Evolutionary conservation across 2,329 filamentous ascomycete species (phyloP).

Genomic region (Orbilia brochopaga): DNA sequence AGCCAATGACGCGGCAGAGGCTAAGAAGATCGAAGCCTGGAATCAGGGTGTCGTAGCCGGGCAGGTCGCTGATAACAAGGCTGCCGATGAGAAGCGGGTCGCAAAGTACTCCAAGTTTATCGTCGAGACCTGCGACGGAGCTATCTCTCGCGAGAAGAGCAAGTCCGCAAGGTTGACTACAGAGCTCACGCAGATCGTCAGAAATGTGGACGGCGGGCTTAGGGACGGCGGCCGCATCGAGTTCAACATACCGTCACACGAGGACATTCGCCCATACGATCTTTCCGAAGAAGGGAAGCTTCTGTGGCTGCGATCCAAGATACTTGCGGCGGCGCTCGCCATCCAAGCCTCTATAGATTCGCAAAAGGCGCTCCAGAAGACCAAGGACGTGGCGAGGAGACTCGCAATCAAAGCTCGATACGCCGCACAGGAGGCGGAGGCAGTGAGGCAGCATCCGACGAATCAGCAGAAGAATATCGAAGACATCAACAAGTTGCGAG

Average conservation of each 20-base stretch:
- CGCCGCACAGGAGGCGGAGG: constrained; percentile 43
- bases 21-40: constrained; percentile 49
- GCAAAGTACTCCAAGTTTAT: constrained; percentile 45
- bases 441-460: constrained; percentile 35
- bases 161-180: constrained; percentile 24
- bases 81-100: constrained; percentile 39
- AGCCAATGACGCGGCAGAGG: constrained; percentile 42
- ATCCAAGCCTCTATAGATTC: constrained; percentile 46
- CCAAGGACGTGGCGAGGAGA: constrained; percentile 37
- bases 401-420: constrained; percentile 43
- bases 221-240: constrained; percentile 38
- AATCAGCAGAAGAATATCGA: constrained; percentile 50
- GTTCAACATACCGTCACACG: constrained; percentile 38
- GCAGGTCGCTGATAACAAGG: constrained; percentile 41
- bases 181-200: constrained; percentile 27
- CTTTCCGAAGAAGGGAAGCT: constrained; percentile 43
- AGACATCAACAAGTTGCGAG: constrained; percentile 46
- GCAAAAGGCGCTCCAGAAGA: constrained; percentile 49
- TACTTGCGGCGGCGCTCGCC: constrained; percentile 37
- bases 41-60: constrained; percentile 43
- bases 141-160: constrained; percentile 37
- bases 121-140: constrained; percentile 31
- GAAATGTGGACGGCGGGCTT: constrained; percentile 22
- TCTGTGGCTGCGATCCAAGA: constrained; percentile 42
- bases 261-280: constrained; percentile 39